phyloP scores from a whole-genome alignment of 2,329 filamentous ascomycete genomes.

The Metarhizium humberi region DNA sequence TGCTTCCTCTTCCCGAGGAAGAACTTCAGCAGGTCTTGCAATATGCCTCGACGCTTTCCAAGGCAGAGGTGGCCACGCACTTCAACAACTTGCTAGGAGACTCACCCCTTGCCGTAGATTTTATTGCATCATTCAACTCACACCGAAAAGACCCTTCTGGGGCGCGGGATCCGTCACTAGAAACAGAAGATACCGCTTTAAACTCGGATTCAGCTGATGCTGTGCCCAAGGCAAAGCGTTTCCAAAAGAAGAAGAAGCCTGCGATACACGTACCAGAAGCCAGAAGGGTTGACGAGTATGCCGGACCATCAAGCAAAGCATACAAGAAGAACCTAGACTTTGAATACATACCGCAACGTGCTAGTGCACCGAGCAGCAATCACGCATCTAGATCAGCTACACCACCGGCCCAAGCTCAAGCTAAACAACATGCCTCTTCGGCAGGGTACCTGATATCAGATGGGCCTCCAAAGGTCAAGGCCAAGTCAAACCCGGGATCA shows the following conservation, averaged over 20 bases:
- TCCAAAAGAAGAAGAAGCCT: constrained; percentile 47
- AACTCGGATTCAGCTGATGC: constrained; percentile 22
- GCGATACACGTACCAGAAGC: constrained; percentile 55
- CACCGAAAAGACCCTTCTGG: constrained; percentile 35
- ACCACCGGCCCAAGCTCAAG: constrained; percentile 24
- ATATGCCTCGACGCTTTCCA: constrained; percentile 70
- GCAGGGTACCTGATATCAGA: constrained; percentile 79
- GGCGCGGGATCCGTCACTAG: constrained; percentile 5
- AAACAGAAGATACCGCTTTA: neutral
- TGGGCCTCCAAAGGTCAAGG: constrained; percentile 45
- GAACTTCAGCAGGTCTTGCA: constrained; percentile 77
- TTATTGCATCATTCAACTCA: constrained; percentile 74
- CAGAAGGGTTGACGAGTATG: constrained; percentile 50
- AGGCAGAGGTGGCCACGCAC: constrained; percentile 69
- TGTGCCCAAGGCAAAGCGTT: constrained; percentile 40
- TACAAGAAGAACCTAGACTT: constrained; percentile 67
- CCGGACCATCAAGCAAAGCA: constrained; percentile 54
- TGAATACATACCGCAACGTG: constrained; percentile 58
- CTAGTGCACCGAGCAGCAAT: constrained; percentile 29
- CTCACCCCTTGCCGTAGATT: constrained; percentile 66
- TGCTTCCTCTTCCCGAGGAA: constrained; percentile 78
- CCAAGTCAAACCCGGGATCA: constrained; percentile 42
- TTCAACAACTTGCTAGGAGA: constrained; percentile 84
- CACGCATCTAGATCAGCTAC: constrained; percentile 27
- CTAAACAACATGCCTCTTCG: constrained; percentile 46